Base-by-base conservation (phyloP, 441 rosid genomes). In the Gossypium davidsonii region DNA sequence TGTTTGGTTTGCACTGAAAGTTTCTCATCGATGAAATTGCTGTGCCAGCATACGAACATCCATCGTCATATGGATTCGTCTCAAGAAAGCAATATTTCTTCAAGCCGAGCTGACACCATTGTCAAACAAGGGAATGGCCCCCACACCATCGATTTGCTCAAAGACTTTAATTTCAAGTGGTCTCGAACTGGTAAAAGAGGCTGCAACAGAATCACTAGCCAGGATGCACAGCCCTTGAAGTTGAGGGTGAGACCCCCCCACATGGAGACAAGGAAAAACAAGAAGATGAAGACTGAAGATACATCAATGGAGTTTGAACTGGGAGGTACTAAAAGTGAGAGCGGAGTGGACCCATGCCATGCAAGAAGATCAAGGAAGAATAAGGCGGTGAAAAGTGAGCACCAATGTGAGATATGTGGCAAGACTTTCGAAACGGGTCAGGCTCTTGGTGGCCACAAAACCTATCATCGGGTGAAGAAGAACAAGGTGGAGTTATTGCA, bases 371-470 rank as follows among this genome's bases (percentile, higher is more conserved):
- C 57, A 6, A 6, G 15, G 42, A 60, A 60, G 66, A 31, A 60
- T n/a, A 37, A 37, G 6, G 23, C 67, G 6, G 21, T 15, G 23
- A 28, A 15, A 15, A 17, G 48, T 15, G 25, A 7, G 48, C 67
- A 62, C 46, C 67, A 3, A 62, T 15, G 48, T 7, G 25, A 34
- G 48, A 61, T 61, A n/a, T 61, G 66, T 15, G 46, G 46, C 23
- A 15, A 62, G 48, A 34, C 21, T 2, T 15, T 62, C 23, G 5
- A 15, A 62, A 34, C 67, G 1, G 67, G 67, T 62, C 67, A 62
- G 48, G 67, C 67, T 31, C 25, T 62, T 9, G 67, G 67, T 15
- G 67, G 67, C 23, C 67, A 62, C 67, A 62, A 62, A 62, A 15
- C 23, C 1, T 15, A 17, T 9, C 67, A 62, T 17, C 21, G 67